Conservation (phyloP, 2,329 filamentous ascomycete species). For the Diatrype stigma region DNA sequence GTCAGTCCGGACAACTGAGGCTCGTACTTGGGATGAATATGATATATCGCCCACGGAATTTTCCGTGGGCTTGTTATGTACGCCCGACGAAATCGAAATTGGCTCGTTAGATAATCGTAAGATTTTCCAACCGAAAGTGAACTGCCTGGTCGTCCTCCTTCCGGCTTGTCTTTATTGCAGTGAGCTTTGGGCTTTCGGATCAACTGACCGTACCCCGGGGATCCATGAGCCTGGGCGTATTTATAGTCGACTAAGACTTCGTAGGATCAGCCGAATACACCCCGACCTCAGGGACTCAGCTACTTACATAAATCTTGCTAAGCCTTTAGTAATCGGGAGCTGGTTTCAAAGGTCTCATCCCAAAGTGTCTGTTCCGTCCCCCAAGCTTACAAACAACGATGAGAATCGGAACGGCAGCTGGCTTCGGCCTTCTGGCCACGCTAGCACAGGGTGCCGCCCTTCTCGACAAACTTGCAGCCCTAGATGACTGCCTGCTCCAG, state of each 20-base stretch:
- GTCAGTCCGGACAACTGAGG: neutral
- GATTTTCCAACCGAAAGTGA: neutral
- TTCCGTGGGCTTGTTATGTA: neutral
- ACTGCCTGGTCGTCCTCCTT: neutral
- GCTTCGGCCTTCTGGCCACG: constrained; percentile 25
- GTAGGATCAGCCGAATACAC: neutral
- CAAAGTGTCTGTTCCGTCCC: no score
- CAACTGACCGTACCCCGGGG: neutral
- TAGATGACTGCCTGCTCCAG: constrained; percentile 23
- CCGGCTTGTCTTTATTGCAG: neutral
- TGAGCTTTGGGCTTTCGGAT: neutral
- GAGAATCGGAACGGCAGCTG: neutral
- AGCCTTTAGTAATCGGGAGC: neutral
- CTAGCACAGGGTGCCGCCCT: constrained; percentile 18
- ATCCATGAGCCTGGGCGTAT: neutral
- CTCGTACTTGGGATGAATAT: neutral
- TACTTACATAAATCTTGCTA: neutral
- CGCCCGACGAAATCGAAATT: neutral
- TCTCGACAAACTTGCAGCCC: constrained; percentile 22
- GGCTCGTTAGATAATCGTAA: neutral
- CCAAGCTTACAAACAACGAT: neutral
- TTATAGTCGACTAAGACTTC: neutral
- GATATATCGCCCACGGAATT: neutral
- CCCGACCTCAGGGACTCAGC: neutral
- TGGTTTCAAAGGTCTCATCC: no score